Conservation (phyloP, 2,329 filamentous ascomycete genomes). For the Fusarium sp. region DNA sequence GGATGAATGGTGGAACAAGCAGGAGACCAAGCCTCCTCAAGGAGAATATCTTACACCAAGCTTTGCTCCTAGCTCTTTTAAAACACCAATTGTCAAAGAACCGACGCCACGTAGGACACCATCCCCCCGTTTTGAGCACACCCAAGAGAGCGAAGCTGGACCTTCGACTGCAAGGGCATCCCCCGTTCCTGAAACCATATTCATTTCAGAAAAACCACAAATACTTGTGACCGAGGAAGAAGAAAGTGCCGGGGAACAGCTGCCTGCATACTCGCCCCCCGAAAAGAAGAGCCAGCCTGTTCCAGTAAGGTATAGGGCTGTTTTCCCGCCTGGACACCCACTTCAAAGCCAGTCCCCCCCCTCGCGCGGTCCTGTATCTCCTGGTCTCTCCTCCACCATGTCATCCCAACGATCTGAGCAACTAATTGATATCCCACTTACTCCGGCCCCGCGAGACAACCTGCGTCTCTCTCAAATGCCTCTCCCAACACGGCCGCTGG, state of each 20-base stretch:
- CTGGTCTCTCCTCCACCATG: slow-evolving; percentile 68
- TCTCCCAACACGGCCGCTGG: slow-evolving; percentile 55
- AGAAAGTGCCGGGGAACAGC: slow-evolving; percentile 48
- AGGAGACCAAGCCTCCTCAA: slow-evolving; percentile 21
- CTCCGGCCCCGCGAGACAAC: slow-evolving; percentile 47
- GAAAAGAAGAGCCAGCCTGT: slow-evolving; percentile 46
- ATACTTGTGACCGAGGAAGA: slow-evolving; percentile 50
- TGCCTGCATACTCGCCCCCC: slow-evolving; percentile 65
- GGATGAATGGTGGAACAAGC: slow-evolving; percentile 50
- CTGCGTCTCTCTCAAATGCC: slow-evolving; percentile 30
- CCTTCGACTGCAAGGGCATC: slow-evolving; percentile 33
- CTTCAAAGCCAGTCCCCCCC: slow-evolving; percentile 58
- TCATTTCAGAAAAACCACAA: slow-evolving; percentile 49
- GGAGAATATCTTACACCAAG: slow-evolving; percentile 27
- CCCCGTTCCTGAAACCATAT: slow-evolving; percentile 12
- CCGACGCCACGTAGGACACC: slow-evolving; percentile 49
- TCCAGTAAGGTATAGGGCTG: slow-evolving; percentile 61
- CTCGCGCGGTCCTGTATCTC: slow-evolving; percentile 69
- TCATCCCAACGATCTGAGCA: slow-evolving; percentile 67
- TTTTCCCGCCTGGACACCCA: slow-evolving; percentile 64
- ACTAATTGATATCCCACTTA: slow-evolving; percentile 66
- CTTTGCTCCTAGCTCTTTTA: slow-evolving; percentile 26
- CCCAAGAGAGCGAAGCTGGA: slow-evolving; percentile 14
- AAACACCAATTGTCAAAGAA: slow-evolving; percentile 48
- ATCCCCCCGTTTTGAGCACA: slow-evolving; percentile 38